Conservation (phyloP, 805 yeast species). For the Yarrowia yakushimensis region DNA sequence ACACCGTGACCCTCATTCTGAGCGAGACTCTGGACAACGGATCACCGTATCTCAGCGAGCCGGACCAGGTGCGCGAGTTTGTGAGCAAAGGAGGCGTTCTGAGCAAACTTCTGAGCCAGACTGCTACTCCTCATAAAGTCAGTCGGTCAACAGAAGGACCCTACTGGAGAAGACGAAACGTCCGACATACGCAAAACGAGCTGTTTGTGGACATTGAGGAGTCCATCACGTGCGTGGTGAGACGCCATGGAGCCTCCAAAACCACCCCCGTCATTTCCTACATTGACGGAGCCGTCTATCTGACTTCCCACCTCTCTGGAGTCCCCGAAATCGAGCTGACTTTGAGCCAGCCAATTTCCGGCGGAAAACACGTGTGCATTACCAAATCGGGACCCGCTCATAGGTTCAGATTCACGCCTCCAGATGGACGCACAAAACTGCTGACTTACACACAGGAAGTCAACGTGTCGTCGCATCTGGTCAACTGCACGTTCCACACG, state of each 20-base stretch:
- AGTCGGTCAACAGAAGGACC: slow-evolving; percentile 33
- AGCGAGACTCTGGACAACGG: slow-evolving; percentile 79
- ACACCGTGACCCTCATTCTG: slow-evolving; percentile 64
- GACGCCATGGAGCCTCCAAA: slow-evolving; percentile 6
- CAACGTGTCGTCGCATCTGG: slow-evolving; percentile 45
- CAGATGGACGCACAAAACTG: slow-evolving; percentile 71
- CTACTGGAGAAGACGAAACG: slow-evolving; percentile 79
- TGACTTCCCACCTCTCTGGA: slow-evolving; percentile 72
- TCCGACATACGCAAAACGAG: slow-evolving; percentile 76
- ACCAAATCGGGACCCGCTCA: background rate
- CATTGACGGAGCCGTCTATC: slow-evolving; percentile 60
- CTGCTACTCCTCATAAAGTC: slow-evolving; percentile 30
- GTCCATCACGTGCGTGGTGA: slow-evolving; percentile 27
- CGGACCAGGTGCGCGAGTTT: slow-evolving; percentile 62
- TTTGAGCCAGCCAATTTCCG: slow-evolving; percentile 40
- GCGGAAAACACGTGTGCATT: slow-evolving; percentile 57
- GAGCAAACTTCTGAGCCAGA: slow-evolving; percentile 48
- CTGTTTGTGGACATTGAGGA: slow-evolving; percentile 81
- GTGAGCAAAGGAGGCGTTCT: slow-evolving; percentile 64
- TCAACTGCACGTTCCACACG: slow-evolving; percentile 51
- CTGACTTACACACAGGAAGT: slow-evolving; percentile 56
- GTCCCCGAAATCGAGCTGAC: slow-evolving; percentile 64
- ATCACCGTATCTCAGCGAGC: slow-evolving; percentile 66
- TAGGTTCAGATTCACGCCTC: slow-evolving; percentile 62
- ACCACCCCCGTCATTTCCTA: slow-evolving; percentile 32